A percentile compares a stretch with the other conserved stretches of the same genome.
phyloP scores from a whole-genome alignment of 805 yeast genomes.

The Pachysolen tannophilus region DNA sequence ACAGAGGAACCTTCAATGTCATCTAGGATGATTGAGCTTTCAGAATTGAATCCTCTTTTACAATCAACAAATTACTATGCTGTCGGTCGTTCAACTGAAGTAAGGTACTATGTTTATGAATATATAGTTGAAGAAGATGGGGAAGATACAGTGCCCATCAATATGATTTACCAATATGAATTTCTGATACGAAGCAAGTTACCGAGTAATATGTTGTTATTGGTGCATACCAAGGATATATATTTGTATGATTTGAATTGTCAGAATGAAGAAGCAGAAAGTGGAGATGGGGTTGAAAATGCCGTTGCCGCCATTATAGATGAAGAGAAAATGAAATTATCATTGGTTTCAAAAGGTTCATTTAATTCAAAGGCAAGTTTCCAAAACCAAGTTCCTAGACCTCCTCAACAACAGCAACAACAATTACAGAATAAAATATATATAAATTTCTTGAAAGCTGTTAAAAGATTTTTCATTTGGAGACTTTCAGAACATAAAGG shows the following conservation, averaged over 20 bases:
- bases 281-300: background rate
- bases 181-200: slow-evolving; percentile 1
- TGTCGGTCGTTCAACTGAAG: slow-evolving; percentile 7
- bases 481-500: slow-evolving; percentile 17
- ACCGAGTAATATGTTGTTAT: slow-evolving; percentile 4
- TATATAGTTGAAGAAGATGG: slow-evolving; percentile 1
- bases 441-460: slow-evolving; percentile 41
- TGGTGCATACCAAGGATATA: slow-evolving; percentile 6
- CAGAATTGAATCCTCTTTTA: background rate
- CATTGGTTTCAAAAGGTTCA: slow-evolving; percentile 4
- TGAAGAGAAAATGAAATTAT: background rate
- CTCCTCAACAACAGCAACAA: background rate
- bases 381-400: slow-evolving; percentile 2
- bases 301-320: background rate
- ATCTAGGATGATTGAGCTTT: background rate
- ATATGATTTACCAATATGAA: slow-evolving; percentile 5
- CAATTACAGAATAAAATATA: slow-evolving; percentile 18
- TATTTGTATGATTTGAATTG: slow-evolving; percentile 8
- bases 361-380: slow-evolving; percentile 8
- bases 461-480: slow-evolving; percentile 30
- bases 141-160: background rate
- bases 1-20: no score
- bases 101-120: slow-evolving; percentile 5
- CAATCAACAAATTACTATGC: background rate
- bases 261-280: background rate